A percentile compares a stretch with the other conserved stretches of the same genome.
Evolutionary conservation across 2,329 filamentous ascomycete species (phyloP).

Genomic region (Cordyceps cicadae): DNA sequence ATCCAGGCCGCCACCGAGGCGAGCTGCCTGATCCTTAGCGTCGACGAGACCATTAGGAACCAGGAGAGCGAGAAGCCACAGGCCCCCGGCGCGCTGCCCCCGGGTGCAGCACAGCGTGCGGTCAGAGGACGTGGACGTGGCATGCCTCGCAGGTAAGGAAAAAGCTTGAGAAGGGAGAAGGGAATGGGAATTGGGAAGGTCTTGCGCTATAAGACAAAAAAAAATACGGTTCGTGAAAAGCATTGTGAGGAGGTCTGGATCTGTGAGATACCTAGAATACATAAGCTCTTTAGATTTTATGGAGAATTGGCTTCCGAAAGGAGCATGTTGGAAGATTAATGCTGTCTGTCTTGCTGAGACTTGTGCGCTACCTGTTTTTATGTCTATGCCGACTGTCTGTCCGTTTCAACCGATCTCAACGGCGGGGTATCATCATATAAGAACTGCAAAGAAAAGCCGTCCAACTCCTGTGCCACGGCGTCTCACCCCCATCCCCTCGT

Average conservation of each 20-base stretch:
- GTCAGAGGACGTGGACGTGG: constrained; percentile 75
- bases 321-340: not conserved
- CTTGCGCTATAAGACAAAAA: constrained; percentile 11
- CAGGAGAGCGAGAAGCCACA: constrained; percentile 84
- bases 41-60: constrained; percentile 98
- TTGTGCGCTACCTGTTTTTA: not conserved
- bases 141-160: constrained; percentile 70
- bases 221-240: constrained; percentile 14
- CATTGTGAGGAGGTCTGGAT: constrained; percentile 21
- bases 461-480: not conserved
- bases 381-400: not conserved
- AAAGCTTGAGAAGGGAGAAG: not conserved
- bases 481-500: not conserved
- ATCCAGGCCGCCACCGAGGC: constrained; percentile 94
- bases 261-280: constrained; percentile 27
- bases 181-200: constrained; percentile 10
- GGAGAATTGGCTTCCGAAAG: not conserved
- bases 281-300: constrained; percentile 17
- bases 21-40: constrained; percentile 86
- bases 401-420: not conserved
- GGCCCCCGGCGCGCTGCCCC: constrained; percentile 67
- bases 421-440: constrained; percentile 8
- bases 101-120: constrained; percentile 80
- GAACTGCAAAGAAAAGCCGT: not conserved
- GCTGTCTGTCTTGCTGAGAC: not conserved